phyloP scores from a whole-genome alignment of 129 eudicot genomes.

The Flaveria linearis region DNA sequence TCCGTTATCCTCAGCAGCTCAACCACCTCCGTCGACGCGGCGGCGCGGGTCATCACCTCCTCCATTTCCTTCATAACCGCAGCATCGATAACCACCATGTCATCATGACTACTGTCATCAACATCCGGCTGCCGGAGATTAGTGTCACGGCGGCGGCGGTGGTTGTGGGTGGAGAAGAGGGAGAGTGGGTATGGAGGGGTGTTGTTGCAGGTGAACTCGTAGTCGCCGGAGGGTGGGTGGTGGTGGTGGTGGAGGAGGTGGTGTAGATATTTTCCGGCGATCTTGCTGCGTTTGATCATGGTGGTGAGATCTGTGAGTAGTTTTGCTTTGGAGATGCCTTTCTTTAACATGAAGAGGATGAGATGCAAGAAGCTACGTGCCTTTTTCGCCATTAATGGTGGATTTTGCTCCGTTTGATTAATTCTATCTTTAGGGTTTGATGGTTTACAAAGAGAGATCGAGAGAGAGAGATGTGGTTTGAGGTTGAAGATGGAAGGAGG shows the following conservation, averaged over 20 bases:
- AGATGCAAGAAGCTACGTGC: constrained; percentile 43
- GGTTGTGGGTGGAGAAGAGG: constrained; percentile 40
- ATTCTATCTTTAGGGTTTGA: constrained; percentile 27
- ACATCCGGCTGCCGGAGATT: too few species aligned
- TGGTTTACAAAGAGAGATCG: constrained; percentile 7
- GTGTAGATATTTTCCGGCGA: constrained; percentile 46
- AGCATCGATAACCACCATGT: background rate
- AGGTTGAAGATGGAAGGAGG: background rate
- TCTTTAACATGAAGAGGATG: constrained; percentile 48
- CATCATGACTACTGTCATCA: background rate
- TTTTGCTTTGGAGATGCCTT: constrained; percentile 59
- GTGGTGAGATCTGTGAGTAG: constrained; percentile 48
- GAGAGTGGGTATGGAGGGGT: constrained; percentile 49
- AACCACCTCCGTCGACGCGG: constrained; percentile 48
- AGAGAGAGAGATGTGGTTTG: background rate
- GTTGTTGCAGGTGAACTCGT: constrained; percentile 64
- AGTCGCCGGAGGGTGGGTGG: constrained; percentile 24
- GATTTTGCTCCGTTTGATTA: constrained; percentile 34
- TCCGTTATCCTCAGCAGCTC: constrained; percentile 74
- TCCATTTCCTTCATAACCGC: constrained; percentile 48
- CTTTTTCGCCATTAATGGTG: constrained; percentile 37
- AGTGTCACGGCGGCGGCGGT: background rate
- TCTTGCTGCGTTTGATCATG: constrained; percentile 41
- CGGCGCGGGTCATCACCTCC: constrained; percentile 40
- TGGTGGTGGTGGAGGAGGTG: constrained; percentile 36